Evolutionary conservation across 192 early-diverging fungal species (phyloP).

Genomic region (Phlyctochytrium arcticum): DNA sequence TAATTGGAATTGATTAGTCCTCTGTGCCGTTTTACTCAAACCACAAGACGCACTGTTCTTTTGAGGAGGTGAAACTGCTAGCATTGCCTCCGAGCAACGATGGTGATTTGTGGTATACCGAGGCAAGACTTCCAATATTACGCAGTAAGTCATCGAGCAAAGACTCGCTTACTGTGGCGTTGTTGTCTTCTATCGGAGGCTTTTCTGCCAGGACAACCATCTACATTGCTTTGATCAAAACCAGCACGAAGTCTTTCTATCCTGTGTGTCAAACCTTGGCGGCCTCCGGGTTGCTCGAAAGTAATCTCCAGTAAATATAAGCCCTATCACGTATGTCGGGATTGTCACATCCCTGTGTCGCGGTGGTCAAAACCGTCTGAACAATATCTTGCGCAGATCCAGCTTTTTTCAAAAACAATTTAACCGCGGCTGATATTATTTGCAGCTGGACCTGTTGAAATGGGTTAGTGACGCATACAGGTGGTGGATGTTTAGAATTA

Average conservation of each 20-base stretch:
- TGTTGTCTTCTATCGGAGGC: conserved; percentile 75
- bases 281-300: conserved; percentile 89
- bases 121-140: conserved; percentile 84
- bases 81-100: conserved; percentile 62
- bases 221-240: too few relatives aligned
- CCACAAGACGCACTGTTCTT: too few relatives aligned
- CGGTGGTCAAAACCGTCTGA: conserved; percentile 78
- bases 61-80: too few relatives aligned
- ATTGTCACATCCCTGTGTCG: conserved; percentile 86
- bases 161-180: conserved; percentile 56
- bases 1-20: too few relatives aligned
- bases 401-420: conserved; percentile 92
- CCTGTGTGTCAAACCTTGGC: conserved; percentile 78
- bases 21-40: too few relatives aligned
- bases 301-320: conserved; percentile 95
- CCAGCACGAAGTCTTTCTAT: not conserved
- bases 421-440: conserved; percentile 84
- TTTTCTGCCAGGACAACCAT: conserved; percentile 86
- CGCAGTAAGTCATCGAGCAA: conserved; percentile 83
- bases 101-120: conserved; percentile 93
- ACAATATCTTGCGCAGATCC: conserved; percentile 80
- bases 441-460: conserved; percentile 78
- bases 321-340: conserved; percentile 95
- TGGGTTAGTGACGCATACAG: not conserved
- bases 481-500: conserved; percentile 19